phyloP scores from a whole-genome alignment of 805 yeast genomes.

The Candida ulmi region DNA sequence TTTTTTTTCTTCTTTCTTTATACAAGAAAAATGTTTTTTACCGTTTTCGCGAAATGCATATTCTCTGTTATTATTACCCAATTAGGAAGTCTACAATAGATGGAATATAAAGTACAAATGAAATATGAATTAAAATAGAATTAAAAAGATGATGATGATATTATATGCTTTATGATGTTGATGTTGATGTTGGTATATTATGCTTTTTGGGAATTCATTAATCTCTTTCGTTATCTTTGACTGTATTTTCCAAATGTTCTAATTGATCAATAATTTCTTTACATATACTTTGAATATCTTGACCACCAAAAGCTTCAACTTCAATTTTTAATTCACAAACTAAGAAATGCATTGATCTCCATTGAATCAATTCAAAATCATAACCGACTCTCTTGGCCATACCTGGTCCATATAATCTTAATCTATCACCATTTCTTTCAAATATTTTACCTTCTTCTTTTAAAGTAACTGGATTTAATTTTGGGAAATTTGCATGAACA shows the following conservation, averaged over 20 bases:
- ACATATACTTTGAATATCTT: constrained; percentile 40
- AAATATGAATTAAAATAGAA: neutral
- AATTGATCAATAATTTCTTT: constrained; percentile 43
- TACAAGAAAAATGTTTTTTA: no score
- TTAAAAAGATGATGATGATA: neutral
- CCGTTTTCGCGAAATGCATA: no score
- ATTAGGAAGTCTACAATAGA: neutral
- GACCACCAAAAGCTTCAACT: constrained; percentile 37
- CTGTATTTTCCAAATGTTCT: constrained; percentile 33
- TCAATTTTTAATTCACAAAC: constrained; percentile 46
- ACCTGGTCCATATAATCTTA: constrained; percentile 55
- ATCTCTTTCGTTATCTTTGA: constrained; percentile 30
- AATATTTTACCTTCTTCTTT: constrained; percentile 35
- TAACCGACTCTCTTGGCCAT: constrained; percentile 45
- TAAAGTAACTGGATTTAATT: constrained; percentile 56
- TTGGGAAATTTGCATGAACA: constrained; percentile 64
- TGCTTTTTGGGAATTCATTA: no score
- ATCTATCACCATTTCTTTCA: constrained; percentile 39
- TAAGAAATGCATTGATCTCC: constrained; percentile 51
- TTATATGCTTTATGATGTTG: no score
- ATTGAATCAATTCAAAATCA: constrained; percentile 54
- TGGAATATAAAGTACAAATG: neutral
- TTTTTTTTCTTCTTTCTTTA: no score
- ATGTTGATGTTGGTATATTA: no score
- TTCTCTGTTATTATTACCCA: no score